Base-by-base conservation (phyloP, 345 rosid genomes). In the Garcia nutans region DNA sequence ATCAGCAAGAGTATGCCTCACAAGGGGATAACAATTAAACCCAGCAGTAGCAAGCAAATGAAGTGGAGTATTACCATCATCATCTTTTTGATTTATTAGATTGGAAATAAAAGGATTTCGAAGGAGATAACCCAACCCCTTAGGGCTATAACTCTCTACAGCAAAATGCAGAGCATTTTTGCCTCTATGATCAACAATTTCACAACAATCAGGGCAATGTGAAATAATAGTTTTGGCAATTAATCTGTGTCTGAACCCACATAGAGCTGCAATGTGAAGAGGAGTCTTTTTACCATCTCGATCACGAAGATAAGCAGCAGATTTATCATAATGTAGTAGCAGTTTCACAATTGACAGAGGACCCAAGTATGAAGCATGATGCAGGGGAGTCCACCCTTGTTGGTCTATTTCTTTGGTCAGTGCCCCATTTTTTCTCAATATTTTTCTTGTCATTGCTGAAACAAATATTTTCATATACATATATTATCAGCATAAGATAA, bases 311-410 rank as follows among this genome's bases (percentile, higher is more conserved):
- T 59, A 69, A 6, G 74, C 74, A 17, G 49, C 42, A 58, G 10
- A 47, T 58, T n/a, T 60, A 22, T 76, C 67, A 22, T 2, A 31
- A n/a, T 47, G 58, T 41, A 76, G 31, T 12, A 76, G 37, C 12
- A 20, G 65, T 9, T 63, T 41, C 17, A 71, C 65, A 6, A 77
- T 49, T 63, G 49, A 7, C 10, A 41, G 9, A 7, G 10, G 26
- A 54, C 55, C 70, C 4, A 41, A 64, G 41, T 62, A 22, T 5
- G 71, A 50, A 63, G 80, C 80, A 71, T 62, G 45, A 20, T 77
- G 80, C 24, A 77, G 75, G 1, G 80, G 80, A 70, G 68, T 63
- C 80, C 80, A 77, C 54, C 80, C 80, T 71, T 52, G 65, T 52
- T 70, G 54, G 55, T 77, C 80, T 24, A 50, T 65, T 49, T 71